phyloP scores from a whole-genome alignment of 495 filamentous ascomycete species.

The Neurospora tetrasperma region DNA sequence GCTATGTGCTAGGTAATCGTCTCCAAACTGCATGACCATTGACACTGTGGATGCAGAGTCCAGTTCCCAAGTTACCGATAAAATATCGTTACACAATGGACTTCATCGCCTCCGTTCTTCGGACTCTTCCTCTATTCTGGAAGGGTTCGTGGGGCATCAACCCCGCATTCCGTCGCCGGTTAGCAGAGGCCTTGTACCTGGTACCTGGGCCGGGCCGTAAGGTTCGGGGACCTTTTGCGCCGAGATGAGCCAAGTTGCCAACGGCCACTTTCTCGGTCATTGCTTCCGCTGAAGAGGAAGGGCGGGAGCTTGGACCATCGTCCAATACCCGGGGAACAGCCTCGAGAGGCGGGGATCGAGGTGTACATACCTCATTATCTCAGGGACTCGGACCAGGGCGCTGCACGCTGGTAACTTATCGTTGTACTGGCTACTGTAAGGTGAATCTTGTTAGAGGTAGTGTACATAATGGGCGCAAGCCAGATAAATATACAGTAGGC shows the following conservation, averaged over 20 bases:
- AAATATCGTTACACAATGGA: background rate
- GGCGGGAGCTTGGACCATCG: background rate
- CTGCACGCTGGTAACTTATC: background rate
- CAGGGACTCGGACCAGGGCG: no score
- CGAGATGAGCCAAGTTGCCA: background rate
- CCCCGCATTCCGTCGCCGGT: background rate
- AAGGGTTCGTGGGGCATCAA: background rate
- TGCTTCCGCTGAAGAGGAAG: no score
- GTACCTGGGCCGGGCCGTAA: background rate
- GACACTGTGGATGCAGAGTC: background rate
- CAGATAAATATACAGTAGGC: background rate
- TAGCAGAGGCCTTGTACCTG: background rate
- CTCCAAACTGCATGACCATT: background rate
- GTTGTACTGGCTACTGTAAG: background rate
- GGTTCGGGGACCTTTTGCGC: background rate
- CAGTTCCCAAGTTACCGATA: background rate
- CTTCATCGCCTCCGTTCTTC: conserved; percentile 19
- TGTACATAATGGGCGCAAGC: background rate
- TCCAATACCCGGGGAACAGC: background rate
- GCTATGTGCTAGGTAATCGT: background rate
- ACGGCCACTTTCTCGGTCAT: no score
- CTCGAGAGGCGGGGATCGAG: background rate
- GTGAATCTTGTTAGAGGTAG: background rate
- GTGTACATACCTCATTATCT: no score
- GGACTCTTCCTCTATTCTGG: conserved; percentile 3